Conservation (phyloP, 768 basidiomycete genomes). For the Hypholoma sublateritium region DNA sequence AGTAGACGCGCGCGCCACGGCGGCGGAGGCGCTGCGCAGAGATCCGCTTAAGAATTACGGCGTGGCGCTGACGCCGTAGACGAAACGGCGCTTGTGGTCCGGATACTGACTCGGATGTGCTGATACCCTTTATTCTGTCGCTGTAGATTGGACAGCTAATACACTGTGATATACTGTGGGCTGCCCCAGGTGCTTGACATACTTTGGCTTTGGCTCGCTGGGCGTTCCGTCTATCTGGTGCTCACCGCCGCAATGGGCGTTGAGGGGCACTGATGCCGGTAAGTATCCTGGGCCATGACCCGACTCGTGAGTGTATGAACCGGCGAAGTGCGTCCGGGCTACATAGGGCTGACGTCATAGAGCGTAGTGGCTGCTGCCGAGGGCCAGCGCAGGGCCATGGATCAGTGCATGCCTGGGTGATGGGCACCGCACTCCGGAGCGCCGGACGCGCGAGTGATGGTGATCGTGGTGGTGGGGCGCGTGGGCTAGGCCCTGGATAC, state of each 20-base stretch:
- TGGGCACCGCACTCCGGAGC: neutral
- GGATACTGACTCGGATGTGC: slow-evolving; percentile 8
- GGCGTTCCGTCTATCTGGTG: neutral
- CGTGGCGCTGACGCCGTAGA: slow-evolving; percentile 4
- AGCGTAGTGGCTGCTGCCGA: neutral
- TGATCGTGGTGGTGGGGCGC: neutral
- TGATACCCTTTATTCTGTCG: slow-evolving; percentile 19
- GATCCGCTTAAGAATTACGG: slow-evolving; percentile 80
- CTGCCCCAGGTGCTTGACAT: slow-evolving; percentile 6
- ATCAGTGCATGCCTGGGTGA: neutral
- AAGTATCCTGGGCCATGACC: neutral
- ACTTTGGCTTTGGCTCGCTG: neutral
- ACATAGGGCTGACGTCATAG: neutral
- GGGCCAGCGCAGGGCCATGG: neutral
- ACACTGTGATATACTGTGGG: slow-evolving; percentile 12
- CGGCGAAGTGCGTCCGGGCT: neutral
- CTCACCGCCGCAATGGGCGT: slow-evolving; percentile 18
- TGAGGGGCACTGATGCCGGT: neutral
- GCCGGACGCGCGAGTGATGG: neutral
- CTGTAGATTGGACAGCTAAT: slow-evolving; percentile 18
- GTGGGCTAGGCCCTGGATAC: no score
- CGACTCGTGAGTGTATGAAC: no score
- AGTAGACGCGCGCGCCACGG: slow-evolving; percentile 47
- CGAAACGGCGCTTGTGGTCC: neutral
- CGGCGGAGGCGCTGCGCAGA: slow-evolving; percentile 76